Evolutionary conservation across 345 rosid genomes (phyloP).

Genomic region (Ailanthus altissimus): DNA sequence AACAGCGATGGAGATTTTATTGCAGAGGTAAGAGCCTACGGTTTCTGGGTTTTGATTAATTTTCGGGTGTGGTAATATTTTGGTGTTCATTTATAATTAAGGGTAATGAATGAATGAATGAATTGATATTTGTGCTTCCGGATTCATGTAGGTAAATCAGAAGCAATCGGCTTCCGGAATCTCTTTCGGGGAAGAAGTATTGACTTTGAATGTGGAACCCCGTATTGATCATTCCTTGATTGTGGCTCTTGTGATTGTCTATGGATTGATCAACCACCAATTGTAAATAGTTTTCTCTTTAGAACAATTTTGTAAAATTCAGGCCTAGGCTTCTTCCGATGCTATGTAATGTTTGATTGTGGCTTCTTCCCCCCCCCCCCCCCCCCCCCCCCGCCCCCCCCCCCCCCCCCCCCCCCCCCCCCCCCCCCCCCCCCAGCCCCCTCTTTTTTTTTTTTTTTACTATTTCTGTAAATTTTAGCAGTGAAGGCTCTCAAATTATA

Average conservation of each 20-base stretch:
- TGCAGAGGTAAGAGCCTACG: no score
- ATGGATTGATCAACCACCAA: constrained; percentile 48
- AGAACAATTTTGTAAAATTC: not conserved
- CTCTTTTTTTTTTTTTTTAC: not conserved
- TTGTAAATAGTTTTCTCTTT: constrained; percentile 26
- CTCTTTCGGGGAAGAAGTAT: constrained; percentile 51
- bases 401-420: no score
- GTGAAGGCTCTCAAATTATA: no score
- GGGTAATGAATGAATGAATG: not conserved
- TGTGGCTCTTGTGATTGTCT: constrained; percentile 44
- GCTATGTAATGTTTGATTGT: not conserved
- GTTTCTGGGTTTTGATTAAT: no score
- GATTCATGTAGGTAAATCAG: constrained; percentile 44
- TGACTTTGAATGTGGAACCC: constrained; percentile 48
- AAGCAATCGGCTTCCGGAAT: constrained; percentile 55
- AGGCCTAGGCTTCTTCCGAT: not conserved
- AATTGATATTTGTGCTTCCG: not conserved
- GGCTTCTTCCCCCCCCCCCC: no score
- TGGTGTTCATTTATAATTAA: no score
- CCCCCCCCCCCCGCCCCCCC: no score
- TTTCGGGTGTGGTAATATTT: no score
- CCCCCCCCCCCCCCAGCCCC: no score
- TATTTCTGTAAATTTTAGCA: no score
- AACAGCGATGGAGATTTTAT: not conserved
- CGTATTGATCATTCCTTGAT: constrained; percentile 50